Conservation (phyloP, 1,284 basidiomycete species). For the Moesziomyces sp. region DNA sequence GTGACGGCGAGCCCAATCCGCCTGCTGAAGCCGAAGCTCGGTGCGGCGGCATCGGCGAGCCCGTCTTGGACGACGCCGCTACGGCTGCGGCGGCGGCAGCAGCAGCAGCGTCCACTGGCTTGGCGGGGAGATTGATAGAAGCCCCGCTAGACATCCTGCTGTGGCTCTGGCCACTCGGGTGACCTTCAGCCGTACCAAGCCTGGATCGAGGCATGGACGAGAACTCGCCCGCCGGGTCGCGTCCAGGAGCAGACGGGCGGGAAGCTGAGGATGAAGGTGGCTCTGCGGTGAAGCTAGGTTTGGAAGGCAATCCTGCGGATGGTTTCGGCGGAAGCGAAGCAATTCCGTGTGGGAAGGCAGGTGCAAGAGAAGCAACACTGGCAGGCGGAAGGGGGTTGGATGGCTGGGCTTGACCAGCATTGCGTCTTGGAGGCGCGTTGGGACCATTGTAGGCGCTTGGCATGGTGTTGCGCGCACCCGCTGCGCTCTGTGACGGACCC, state of each 20-base stretch:
- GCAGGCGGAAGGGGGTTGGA: slow-evolving; percentile 12
- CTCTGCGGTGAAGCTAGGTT: slow-evolving; percentile 25
- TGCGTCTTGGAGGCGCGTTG: slow-evolving; percentile 11
- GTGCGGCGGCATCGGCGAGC: slow-evolving; percentile 8
- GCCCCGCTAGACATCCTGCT: slow-evolving; percentile 23
- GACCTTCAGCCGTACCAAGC: slow-evolving; percentile 17
- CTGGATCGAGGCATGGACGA: slow-evolving; percentile 12
- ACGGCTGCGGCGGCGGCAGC: slow-evolving; percentile 30
- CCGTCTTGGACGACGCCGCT: slow-evolving; percentile 3
- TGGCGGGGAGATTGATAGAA: slow-evolving; percentile 26
- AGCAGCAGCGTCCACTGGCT: slow-evolving; percentile 37
- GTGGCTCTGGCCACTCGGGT: slow-evolving; percentile 3
- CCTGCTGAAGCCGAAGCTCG: slow-evolving; percentile 1
- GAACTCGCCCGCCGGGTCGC: not conserved
- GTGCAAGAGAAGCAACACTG: slow-evolving; percentile 12
- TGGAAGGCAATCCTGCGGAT: slow-evolving; percentile 26
- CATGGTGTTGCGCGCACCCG: not conserved
- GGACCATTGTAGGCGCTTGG: not conserved
- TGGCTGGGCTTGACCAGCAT: slow-evolving; percentile 2
- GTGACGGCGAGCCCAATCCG: slow-evolving; percentile 15
- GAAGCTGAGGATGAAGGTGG: not conserved
- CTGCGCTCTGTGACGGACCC: not conserved
- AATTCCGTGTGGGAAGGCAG: slow-evolving; percentile 26
- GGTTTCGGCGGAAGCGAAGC: slow-evolving; percentile 33
- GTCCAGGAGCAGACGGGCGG: not conserved